These are phyloP conservation scores for Exophiala dermatitidis DNA, from an alignment of 2,329 filamentous ascomycete species.

Conservation along the genomic window DNA sequence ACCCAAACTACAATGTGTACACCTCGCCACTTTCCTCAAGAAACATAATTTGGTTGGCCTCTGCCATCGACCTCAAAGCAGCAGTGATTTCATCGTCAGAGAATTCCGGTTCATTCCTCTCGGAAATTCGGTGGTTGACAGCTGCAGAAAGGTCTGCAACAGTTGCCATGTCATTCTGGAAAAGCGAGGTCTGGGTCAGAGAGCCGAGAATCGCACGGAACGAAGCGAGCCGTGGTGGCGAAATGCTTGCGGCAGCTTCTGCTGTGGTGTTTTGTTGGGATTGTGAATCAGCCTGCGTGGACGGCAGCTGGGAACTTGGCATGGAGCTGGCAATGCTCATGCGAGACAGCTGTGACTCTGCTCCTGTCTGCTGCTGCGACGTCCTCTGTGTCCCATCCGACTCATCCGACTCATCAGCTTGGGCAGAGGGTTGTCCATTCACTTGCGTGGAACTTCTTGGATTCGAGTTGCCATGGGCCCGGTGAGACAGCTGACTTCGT, in stretches of 20 bases:
- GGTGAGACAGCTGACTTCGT: constrained; percentile 22
- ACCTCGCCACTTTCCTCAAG: constrained; percentile 24
- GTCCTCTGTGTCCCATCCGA: constrained; percentile 43
- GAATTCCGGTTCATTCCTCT: constrained; percentile 54
- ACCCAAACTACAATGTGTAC: constrained; percentile 20
- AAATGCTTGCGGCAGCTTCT: constrained; percentile 54
- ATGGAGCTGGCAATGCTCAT: constrained; percentile 70
- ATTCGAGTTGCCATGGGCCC: constrained; percentile 31
- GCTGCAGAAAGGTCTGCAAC: constrained; percentile 67
- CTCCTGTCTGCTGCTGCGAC: constrained; percentile 34
- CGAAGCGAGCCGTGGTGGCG: constrained; percentile 60
- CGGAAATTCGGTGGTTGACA: constrained; percentile 62
- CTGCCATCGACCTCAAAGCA: constrained; percentile 72
- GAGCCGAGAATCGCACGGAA: constrained; percentile 80
- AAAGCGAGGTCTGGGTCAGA: constrained; percentile 73
- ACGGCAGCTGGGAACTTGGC: constrained; percentile 65
- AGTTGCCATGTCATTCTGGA: constrained; percentile 75
- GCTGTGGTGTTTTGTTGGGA: constrained; percentile 60
- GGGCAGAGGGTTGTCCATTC: constrained; percentile 49
- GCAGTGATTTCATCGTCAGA: constrained; percentile 63
- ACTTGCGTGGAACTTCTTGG: constrained; percentile 34
- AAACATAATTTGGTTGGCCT: constrained; percentile 85
- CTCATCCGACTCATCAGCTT: constrained; percentile 46
- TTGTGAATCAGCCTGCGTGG: constrained; percentile 28
- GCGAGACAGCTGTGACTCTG: constrained; percentile 33